phyloP scores from a whole-genome alignment of 2,329 filamentous ascomycete genomes.

The Eutypa lata region DNA sequence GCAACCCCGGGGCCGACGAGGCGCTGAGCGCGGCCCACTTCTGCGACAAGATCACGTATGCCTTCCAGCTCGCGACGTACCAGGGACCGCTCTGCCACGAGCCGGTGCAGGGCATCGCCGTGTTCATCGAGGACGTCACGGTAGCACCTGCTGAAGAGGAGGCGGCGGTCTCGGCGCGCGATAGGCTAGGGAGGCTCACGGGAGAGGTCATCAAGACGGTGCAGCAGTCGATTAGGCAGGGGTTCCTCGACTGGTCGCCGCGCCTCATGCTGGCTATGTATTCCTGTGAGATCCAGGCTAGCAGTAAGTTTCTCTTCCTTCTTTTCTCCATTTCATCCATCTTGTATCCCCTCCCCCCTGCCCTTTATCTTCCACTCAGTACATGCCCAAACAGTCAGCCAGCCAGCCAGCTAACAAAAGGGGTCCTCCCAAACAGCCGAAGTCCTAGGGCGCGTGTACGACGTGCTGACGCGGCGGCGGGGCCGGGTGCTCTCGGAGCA shows the following conservation, averaged over 20 bases:
- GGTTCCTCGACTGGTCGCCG: slow-evolving; percentile 93
- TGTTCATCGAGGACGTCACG: slow-evolving; percentile 79
- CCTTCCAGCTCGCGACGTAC: slow-evolving; percentile 86
- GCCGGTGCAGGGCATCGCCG: slow-evolving; percentile 87
- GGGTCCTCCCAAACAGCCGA: slow-evolving; percentile 60
- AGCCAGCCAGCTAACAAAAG: neutral
- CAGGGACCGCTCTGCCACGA: slow-evolving; percentile 92
- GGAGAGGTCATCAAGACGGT: slow-evolving; percentile 91
- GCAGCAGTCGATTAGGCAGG: slow-evolving; percentile 76
- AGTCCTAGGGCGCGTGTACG: slow-evolving; percentile 92
- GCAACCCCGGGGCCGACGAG: slow-evolving; percentile 41
- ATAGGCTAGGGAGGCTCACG: slow-evolving; percentile 75
- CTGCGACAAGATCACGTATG: slow-evolving; percentile 86
- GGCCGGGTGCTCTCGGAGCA: slow-evolving; percentile 86
- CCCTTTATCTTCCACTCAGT: slow-evolving; percentile 13
- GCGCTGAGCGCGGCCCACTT: slow-evolving; percentile 64
- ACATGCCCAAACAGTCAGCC: slow-evolving; percentile 11
- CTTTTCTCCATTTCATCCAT: neutral
- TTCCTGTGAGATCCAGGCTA: slow-evolving; percentile 94
- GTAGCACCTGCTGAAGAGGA: slow-evolving; percentile 53
- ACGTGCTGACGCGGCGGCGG: slow-evolving; percentile 90
- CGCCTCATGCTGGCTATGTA: slow-evolving; percentile 98
- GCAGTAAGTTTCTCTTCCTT: slow-evolving; percentile 53
- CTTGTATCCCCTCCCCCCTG: neutral
- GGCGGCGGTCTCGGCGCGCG: slow-evolving; percentile 51